Conservation (phyloP, 306 rosid genomes). For the Inga leiocalycina region DNA sequence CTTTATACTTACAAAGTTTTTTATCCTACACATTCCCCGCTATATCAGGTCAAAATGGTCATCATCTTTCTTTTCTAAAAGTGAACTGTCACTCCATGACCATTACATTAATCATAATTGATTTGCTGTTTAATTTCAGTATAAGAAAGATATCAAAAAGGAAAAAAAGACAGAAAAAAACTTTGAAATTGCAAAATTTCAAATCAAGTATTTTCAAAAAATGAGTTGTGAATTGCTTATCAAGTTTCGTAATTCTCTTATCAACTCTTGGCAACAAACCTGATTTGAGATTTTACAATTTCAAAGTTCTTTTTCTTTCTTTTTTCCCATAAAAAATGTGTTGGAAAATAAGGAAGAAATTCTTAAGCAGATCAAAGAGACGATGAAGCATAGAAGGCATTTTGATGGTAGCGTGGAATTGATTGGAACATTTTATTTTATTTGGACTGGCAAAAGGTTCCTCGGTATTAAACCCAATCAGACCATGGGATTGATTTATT, state of each 20-base stretch:
- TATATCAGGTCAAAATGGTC: constrained; percentile 47
- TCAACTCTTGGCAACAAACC: too few species aligned
- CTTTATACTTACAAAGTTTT: too few species aligned
- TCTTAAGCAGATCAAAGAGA: constrained; percentile 56
- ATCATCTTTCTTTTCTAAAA: neutral
- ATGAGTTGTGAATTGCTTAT: too few species aligned
- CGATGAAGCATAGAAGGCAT: constrained; percentile 66
- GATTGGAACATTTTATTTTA: constrained; percentile 60
- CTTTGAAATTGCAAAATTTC: too few species aligned
- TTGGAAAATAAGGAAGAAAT: constrained; percentile 49
- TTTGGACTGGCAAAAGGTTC: constrained; percentile 59
- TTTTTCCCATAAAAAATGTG: constrained; percentile 20
- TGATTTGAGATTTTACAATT: too few species aligned
- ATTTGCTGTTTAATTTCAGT: constrained; percentile 40
- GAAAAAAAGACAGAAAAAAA: too few species aligned
- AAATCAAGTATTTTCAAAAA: too few species aligned
- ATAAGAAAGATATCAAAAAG: constrained; percentile 44
- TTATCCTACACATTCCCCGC: too few species aligned
- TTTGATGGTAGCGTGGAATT: constrained; percentile 65
- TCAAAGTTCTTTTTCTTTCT: too few species aligned
- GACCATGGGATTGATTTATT: constrained; percentile 45
- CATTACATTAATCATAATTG: neutral
- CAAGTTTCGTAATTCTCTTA: too few species aligned
- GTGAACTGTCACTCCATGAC: neutral
- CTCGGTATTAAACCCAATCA: constrained; percentile 46